Conservation (phyloP, 352 stramenopile genomes). For the Pythium graminicola region DNA sequence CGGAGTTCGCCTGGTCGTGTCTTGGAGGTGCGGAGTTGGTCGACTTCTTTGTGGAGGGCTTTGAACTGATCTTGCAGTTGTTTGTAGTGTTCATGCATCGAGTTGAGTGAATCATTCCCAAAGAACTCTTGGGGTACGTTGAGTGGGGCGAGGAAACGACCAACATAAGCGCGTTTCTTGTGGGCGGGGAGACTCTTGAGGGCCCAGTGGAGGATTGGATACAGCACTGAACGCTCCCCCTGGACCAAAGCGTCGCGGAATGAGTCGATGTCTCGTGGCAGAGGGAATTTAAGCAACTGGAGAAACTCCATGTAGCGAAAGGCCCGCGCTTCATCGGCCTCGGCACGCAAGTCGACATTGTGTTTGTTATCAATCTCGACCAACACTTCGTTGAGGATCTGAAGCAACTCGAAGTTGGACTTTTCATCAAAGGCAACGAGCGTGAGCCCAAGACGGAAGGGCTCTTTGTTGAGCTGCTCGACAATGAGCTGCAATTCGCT, state of each 20-base stretch:
- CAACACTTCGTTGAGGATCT: conserved; percentile 92
- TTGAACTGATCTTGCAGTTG: conserved; percentile 93
- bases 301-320: conserved; percentile 90
- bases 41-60: conserved; percentile 85
- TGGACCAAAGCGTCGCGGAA: conserved; percentile 74
- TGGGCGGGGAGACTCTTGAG: conserved; percentile 82
- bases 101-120: conserved; percentile 70
- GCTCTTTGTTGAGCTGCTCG: conserved; percentile 89
- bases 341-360: conserved; percentile 79
- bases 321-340: conserved; percentile 68
- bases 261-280: conserved; percentile 60
- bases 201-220: conserved; percentile 90
- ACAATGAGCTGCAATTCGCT: conserved; percentile 91
- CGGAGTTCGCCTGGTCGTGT: conserved; percentile 78
- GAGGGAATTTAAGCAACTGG: conserved; percentile 89
- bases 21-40: conserved; percentile 72
- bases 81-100: conserved; percentile 89
- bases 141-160: conserved; percentile 87
- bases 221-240: conserved; percentile 85
- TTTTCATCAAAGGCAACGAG: conserved; percentile 94
- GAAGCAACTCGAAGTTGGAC: conserved; percentile 88
- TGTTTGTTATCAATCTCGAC: conserved; percentile 82
- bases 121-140: conserved; percentile 93
- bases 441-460: conserved; percentile 85
- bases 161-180: conserved; percentile 92